Evolutionary conservation across 306 rosid genomes (phyloP).

Genomic region (Gastrolobium villosum): DNA sequence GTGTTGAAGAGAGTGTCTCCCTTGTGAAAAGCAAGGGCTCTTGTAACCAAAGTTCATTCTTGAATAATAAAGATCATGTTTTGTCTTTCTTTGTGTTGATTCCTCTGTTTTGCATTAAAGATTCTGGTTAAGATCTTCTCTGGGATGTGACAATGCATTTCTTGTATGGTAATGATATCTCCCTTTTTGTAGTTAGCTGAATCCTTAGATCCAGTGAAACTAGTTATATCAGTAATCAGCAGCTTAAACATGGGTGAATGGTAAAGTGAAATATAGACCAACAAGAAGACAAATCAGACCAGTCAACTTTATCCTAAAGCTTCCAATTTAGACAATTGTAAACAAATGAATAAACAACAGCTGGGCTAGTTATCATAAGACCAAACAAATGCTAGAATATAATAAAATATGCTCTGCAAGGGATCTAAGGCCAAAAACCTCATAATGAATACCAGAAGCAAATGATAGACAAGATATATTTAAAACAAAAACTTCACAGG

Average conservation of each 20-base stretch:
- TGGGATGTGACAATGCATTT: too few species aligned
- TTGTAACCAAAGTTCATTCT: too few species aligned
- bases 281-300: too few species aligned
- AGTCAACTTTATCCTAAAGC: too few species aligned
- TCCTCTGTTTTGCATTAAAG: too few species aligned
- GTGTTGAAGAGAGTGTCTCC: too few species aligned
- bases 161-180: conserved; percentile 6
- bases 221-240: background rate
- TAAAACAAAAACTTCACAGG: conserved; percentile 40
- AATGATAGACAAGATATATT: conserved; percentile 12
- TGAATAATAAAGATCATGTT: too few species aligned
- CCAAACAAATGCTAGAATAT: background rate
- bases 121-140: too few species aligned
- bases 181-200: background rate
- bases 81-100: too few species aligned
- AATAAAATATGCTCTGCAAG: background rate
- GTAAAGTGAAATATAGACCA: too few species aligned
- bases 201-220: background rate
- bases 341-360: background rate
- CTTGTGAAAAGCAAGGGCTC: too few species aligned
- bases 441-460: conserved; percentile 11
- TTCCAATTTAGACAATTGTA: background rate
- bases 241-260: too few species aligned
- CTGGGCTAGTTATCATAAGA: background rate
- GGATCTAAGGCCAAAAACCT: background rate